Evolutionary conservation across 2,329 filamentous ascomycete species (phyloP).

Genomic region (Exophiala sideris): DNA sequence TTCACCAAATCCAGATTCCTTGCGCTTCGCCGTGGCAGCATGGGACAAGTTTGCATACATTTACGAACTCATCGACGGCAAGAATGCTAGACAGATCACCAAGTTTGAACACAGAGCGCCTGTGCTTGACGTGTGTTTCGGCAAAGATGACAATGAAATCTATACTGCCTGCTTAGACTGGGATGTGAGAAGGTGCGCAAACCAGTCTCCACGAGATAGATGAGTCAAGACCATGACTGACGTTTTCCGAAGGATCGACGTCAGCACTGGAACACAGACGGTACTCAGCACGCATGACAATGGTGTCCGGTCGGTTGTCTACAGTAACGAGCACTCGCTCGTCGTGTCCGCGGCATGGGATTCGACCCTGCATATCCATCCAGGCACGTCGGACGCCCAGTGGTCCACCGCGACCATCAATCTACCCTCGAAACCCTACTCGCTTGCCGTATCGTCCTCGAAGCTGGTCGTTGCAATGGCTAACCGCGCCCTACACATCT

Average conservation of each 20-base stretch:
- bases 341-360: slow-evolving; percentile 94
- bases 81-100: slow-evolving; percentile 33
- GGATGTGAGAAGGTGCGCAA: slow-evolving; percentile 68
- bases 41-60: slow-evolving; percentile 93
- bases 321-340: slow-evolving; percentile 70
- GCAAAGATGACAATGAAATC: slow-evolving; percentile 73
- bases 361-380: slow-evolving; percentile 80
- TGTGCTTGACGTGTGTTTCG: slow-evolving; percentile 88
- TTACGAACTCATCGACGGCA: slow-evolving; percentile 74
- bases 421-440: slow-evolving; percentile 85
- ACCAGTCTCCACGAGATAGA: neutral
- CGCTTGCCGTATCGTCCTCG: slow-evolving; percentile 70
- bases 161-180: slow-evolving; percentile 85
- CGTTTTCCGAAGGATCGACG: slow-evolving; percentile 56
- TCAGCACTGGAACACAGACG: slow-evolving; percentile 68
- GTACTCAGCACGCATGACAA: slow-evolving; percentile 74
- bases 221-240: neutral
- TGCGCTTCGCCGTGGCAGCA: slow-evolving; percentile 81
- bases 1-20: slow-evolving; percentile 69
- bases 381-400: slow-evolving; percentile 47
- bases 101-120: slow-evolving; percentile 74
- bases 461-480: slow-evolving; percentile 97
- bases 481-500: slow-evolving; percentile 87
- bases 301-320: slow-evolving; percentile 79
- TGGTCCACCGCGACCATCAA: slow-evolving; percentile 61